Conservation (phyloP, 1,284 basidiomycete species). For the Pyrrhoderma lamaoense region DNA sequence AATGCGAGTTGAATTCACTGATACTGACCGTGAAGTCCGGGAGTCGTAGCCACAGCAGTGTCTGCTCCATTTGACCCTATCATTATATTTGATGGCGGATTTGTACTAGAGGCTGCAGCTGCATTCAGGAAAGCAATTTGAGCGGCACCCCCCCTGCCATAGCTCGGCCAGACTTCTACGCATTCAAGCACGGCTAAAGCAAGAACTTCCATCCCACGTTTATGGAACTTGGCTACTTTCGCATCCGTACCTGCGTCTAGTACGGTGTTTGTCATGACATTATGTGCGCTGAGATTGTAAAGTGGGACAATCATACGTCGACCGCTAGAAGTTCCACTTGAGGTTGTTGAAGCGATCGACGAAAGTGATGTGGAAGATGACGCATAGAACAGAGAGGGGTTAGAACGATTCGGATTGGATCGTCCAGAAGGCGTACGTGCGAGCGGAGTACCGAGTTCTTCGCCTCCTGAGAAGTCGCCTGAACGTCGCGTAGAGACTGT, state of each 20-base stretch:
- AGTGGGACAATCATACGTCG: constrained; percentile 83
- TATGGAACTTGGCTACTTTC: constrained; percentile 86
- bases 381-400: constrained; percentile 39
- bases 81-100: too few species aligned
- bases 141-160: constrained; percentile 3
- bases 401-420: constrained; percentile 36
- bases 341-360: constrained; percentile 46
- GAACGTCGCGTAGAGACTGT: constrained; percentile 33
- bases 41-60: too few species aligned
- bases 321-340: constrained; percentile 32
- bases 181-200: constrained; percentile 75
- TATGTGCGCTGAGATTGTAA: constrained; percentile 91
- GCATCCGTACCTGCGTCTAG: constrained; percentile 93
- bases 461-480: constrained; percentile 26
- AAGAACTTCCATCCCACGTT: constrained; percentile 76
- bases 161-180: constrained; percentile 61
- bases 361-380: constrained; percentile 30
- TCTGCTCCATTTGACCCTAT: too few species aligned
- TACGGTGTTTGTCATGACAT: constrained; percentile 86
- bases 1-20: too few species aligned
- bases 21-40: background rate
- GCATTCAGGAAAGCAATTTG: constrained; percentile 17
- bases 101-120: constrained; percentile 17
- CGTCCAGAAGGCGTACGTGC: constrained; percentile 27
- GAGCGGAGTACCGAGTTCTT: constrained; percentile 25